These are phyloP conservation scores for Echites panduratus DNA, from an alignment of 257 asterid species.

Conservation along the genomic window DNA sequence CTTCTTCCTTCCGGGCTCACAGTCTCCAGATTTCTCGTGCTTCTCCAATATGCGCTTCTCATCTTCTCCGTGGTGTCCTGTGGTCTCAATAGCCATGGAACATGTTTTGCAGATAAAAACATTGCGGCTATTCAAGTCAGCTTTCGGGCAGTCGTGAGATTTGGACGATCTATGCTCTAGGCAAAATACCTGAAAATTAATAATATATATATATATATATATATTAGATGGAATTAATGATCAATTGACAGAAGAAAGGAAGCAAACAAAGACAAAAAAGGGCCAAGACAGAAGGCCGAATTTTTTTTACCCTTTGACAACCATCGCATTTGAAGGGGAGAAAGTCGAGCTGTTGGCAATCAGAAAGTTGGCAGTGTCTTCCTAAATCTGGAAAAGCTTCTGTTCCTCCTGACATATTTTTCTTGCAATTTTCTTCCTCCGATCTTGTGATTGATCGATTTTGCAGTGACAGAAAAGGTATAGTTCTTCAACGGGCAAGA, in stretches of 20 bases:
- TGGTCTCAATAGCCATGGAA: constrained; percentile 64
- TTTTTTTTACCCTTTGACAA: constrained; percentile 36
- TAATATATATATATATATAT: no score
- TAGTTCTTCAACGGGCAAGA: not conserved
- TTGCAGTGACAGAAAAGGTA: not conserved
- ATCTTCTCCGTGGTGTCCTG: constrained; percentile 43
- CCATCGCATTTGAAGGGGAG: constrained; percentile 80
- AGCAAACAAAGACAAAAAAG: not conserved
- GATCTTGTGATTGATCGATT: not conserved
- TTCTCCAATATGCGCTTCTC: constrained; percentile 47
- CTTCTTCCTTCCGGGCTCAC: constrained; percentile 77
- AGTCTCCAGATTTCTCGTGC: constrained; percentile 64
- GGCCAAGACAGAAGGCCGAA: not conserved
- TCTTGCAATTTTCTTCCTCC: not conserved
- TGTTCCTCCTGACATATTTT: constrained; percentile 61
- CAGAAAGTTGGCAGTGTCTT: constrained; percentile 61
- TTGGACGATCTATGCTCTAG: constrained; percentile 68
- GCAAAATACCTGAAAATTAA: constrained; percentile 47
- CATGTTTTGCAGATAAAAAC: constrained; percentile 72
- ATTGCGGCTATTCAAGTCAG: constrained; percentile 54
- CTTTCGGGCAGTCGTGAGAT: constrained; percentile 67
- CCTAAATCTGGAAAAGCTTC: constrained; percentile 92
- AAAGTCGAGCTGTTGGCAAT: constrained; percentile 84
- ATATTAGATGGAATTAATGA: not conserved
- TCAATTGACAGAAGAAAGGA: not conserved